Base-by-base conservation (phyloP, 257 asterid genomes). In the Solanum arcanum region DNA sequence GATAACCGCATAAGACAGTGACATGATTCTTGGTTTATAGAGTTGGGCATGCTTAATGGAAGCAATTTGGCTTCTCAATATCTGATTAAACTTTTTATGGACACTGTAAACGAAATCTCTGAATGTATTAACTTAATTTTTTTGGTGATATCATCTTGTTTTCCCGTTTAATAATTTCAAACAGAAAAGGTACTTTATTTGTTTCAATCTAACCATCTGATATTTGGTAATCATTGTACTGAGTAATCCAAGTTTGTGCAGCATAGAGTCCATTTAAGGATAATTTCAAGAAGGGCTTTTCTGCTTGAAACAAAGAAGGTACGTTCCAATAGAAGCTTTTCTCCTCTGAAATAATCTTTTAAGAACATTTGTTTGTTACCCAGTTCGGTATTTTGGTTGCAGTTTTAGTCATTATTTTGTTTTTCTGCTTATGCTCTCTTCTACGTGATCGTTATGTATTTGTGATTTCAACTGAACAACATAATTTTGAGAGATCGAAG, bases 361-460 rank as follows among this genome's bases (percentile, higher is more conserved):
- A 72, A 72, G 46, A 33, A 33, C 78, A 70, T 15, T 72, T 72
- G 46, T 72, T 33, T 72, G 44, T 70, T 72, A 8, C 78, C 78
- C 12, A 16, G 78, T 33, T 33, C 25, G 21, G 25, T 33, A 72
- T 68, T 72, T 33, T 31, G 25, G 46, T 33, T 72, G 25, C 44
- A 64, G 72, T 39, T 83, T 59, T 46, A 47, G 62, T 41, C 8
- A 49, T 74, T 68, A 62, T 12, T 76, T 68, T 39, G 6, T 84
- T 62, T 29, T 85, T 64, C 35, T 82, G 37, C 41, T 83, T 88
- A 31, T 44, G 76, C 93, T 95, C 94, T 87, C 98, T 93, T 59
- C 72, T 92, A 72, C 92, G 87, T 33, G 97, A 96, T 89, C 90
- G 91, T 69, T 82, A 92, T 89, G 83, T 82, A 0, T 68, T 27